These are phyloP conservation scores for Malus hybrid DNA, from an alignment of 331 rosid genomes.

Conservation along the genomic window DNA sequence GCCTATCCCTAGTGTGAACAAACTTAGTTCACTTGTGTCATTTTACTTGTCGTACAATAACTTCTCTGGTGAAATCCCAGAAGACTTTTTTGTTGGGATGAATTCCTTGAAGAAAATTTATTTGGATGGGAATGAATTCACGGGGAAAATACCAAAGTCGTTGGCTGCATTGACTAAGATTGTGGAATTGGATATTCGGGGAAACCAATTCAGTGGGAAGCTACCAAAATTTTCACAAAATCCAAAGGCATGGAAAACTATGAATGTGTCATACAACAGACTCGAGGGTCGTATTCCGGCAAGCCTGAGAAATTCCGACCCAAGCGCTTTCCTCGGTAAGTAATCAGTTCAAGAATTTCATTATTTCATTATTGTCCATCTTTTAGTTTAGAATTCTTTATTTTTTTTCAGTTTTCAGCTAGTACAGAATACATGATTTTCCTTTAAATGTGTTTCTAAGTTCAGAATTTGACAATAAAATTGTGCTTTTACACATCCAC, in stretches of 20 bases:
- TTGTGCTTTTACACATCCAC: not conserved
- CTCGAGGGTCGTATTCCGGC: constrained; percentile 56
- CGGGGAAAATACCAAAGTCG: constrained; percentile 58
- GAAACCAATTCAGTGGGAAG: constrained; percentile 49
- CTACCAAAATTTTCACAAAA: constrained; percentile 42
- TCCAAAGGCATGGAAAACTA: constrained; percentile 1
- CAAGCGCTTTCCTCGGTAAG: constrained; percentile 43
- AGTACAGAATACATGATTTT: not conserved
- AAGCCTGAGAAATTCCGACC: constrained; percentile 12
- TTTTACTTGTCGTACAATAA: constrained; percentile 51
- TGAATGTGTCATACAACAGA: constrained; percentile 44
- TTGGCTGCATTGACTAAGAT: constrained; percentile 43
- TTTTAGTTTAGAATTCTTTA: not conserved
- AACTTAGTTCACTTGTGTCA: constrained; percentile 25
- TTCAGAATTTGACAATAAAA: not conserved
- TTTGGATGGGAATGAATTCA: constrained; percentile 46
- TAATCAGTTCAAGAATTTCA: not conserved
- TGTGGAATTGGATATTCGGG: constrained; percentile 45
- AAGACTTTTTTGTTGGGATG: constrained; percentile 56
- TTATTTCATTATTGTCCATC: not conserved
- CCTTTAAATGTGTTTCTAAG: not conserved
- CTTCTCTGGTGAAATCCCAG: constrained; percentile 44
- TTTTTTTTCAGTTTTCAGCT: not conserved
- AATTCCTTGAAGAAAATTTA: constrained; percentile 31
- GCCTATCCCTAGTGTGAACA: constrained; percentile 47